phyloP scores from a whole-genome alignment of 192 early-diverging fungal species.

The Backusella morwellensis region DNA sequence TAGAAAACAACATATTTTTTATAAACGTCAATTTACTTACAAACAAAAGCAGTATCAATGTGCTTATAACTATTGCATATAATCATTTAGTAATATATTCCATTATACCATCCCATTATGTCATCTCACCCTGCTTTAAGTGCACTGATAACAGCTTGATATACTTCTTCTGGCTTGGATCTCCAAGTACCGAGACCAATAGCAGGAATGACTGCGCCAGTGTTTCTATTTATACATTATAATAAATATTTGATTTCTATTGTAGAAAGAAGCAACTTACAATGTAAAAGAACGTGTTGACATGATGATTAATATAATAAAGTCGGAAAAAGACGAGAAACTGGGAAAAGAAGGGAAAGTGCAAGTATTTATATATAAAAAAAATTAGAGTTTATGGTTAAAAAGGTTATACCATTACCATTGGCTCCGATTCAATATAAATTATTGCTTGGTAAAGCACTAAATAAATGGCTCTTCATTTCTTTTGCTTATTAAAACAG shows the following conservation, averaged over 20 bases:
- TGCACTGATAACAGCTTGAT: constrained; percentile 66
- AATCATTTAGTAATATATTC: background rate
- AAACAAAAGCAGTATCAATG: constrained; percentile 32
- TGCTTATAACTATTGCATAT: constrained; percentile 40
- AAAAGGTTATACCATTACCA: background rate
- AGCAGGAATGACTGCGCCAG: constrained; percentile 60
- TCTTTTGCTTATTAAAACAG: too few species aligned
- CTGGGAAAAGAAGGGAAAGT: background rate
- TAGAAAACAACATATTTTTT: constrained; percentile 3
- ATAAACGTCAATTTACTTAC: constrained; percentile 7
- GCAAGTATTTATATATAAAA: background rate
- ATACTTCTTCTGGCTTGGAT: constrained; percentile 50
- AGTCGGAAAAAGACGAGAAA: background rate
- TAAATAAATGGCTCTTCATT: background rate
- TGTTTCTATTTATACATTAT: constrained; percentile 37
- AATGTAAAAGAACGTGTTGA: background rate
- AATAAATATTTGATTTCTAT: background rate
- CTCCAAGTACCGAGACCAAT: constrained; percentile 57
- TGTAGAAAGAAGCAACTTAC: background rate
- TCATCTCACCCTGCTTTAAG: constrained; percentile 51
- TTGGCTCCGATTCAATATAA: constrained; percentile 4
- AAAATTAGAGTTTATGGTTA: background rate
- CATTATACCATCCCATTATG: background rate
- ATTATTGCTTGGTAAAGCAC: background rate
- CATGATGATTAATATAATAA: background rate